Conservation (phyloP, 2,329 filamentous ascomycete genomes). For the Exophiala xenobiotica region DNA sequence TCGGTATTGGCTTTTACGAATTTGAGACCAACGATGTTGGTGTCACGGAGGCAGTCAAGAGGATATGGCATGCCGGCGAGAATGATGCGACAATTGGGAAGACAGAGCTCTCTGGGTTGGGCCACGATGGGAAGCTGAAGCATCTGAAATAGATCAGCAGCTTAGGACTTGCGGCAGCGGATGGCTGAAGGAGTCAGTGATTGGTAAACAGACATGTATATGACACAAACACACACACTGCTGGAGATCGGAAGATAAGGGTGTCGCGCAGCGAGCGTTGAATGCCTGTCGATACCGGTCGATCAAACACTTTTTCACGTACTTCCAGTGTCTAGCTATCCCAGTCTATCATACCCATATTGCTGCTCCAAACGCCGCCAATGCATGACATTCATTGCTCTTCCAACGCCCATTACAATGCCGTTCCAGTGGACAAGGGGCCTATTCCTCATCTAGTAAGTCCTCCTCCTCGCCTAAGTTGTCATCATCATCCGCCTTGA, state of each 20-base stretch:
- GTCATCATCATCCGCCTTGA: constrained; percentile 67
- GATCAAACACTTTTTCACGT: no score
- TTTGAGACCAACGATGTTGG: constrained; percentile 99
- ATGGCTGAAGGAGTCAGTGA: background rate
- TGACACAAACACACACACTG: background rate
- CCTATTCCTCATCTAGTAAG: constrained; percentile 43
- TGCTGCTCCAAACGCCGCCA: constrained; percentile 1
- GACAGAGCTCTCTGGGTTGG: constrained; percentile 16
- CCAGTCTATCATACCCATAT: no score
- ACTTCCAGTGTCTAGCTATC: no score
- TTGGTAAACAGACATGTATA: background rate
- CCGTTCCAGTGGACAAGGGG: constrained; percentile 19
- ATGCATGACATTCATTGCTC: background rate
- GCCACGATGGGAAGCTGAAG: constrained; percentile 27
- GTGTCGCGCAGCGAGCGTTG: no score
- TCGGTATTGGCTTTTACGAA: constrained; percentile 89
- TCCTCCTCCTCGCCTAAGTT: constrained; percentile 46
- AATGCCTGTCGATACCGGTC: no score
- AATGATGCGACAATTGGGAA: constrained; percentile 28
- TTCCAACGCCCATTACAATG: background rate
- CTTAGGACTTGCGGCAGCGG: background rate
- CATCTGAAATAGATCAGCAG: constrained; percentile 23
- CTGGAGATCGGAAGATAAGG: no score
- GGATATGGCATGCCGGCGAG: constrained; percentile 77
- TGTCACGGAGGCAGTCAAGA: constrained; percentile 82